Conservation (phyloP, 2,329 filamentous ascomycete species). For the Penicillium sp. region DNA sequence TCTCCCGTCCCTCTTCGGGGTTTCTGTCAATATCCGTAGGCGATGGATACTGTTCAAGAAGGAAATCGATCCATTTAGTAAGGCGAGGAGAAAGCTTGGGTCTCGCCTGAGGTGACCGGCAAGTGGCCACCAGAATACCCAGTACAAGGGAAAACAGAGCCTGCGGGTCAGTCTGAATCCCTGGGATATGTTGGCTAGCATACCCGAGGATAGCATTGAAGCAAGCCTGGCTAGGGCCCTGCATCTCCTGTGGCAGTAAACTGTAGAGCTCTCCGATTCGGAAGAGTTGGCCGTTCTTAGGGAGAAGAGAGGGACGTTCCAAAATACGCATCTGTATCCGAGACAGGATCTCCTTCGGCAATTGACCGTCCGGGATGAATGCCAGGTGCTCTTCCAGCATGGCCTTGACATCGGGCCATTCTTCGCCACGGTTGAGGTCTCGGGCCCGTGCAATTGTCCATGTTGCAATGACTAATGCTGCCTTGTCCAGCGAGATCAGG, state of each 20-base stretch:
- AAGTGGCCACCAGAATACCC: conserved; percentile 30
- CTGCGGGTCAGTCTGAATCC: conserved; percentile 18
- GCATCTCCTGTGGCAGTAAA: conserved; percentile 29
- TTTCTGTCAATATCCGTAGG: conserved; percentile 29
- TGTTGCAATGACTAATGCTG: conserved; percentile 38
- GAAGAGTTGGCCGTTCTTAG: conserved; percentile 37
- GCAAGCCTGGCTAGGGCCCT: conserved; percentile 21
- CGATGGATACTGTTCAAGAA: conserved; percentile 34
- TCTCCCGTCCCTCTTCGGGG: conserved; percentile 29
- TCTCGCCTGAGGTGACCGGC: conserved; percentile 15
- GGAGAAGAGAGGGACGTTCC: conserved; percentile 32
- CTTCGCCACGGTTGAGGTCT: conserved; percentile 21
- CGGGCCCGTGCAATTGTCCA: conserved; percentile 38
- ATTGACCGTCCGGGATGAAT: conserved; percentile 28
- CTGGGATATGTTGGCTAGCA: conserved; percentile 18
- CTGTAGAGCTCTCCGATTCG: conserved; percentile 28
- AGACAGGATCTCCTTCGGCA: conserved; percentile 27
- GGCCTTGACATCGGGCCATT: conserved; percentile 26
- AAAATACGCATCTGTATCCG: conserved; percentile 31
- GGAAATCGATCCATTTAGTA: conserved; percentile 34
- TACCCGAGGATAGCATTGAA: conserved; percentile 22
- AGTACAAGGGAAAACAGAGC: conserved; percentile 29
- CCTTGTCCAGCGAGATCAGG: conserved; percentile 38
- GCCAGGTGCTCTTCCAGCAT: conserved; percentile 31
- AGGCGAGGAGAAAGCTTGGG: conserved; percentile 31